A percentile compares a stretch with the other conserved stretches of the same genome.
Conservation (phyloP, 2,329 filamentous ascomycete genomes). For the Ascochyta lentis region DNA sequence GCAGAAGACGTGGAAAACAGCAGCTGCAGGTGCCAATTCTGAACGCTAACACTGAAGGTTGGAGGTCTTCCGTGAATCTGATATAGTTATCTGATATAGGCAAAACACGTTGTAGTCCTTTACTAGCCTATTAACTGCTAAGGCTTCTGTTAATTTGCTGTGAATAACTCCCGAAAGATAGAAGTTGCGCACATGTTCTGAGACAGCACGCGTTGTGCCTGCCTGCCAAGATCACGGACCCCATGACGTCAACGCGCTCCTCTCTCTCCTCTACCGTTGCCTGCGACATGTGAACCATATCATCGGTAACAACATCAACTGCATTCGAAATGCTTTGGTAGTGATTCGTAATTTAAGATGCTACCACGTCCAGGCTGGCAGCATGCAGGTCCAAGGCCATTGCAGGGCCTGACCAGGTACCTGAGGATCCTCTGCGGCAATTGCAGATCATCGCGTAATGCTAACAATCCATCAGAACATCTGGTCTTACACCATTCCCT, state of each 20-base stretch:
- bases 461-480: conserved; percentile 30
- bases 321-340: conserved; percentile 22
- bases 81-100: no score
- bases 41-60: no score
- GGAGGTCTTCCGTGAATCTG: no score
- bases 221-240: conserved; percentile 4
- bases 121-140: no score
- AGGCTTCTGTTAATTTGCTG: no score
- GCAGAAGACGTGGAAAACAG: no score
- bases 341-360: conserved; percentile 20
- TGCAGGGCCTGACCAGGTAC: conserved; percentile 34
- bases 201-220: background rate
- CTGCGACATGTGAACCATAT: conserved; percentile 1
- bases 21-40: no score
- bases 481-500: conserved; percentile 12
- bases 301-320: background rate
- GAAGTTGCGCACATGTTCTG: no score
- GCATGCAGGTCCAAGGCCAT: conserved; percentile 24
- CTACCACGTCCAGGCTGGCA: conserved; percentile 28
- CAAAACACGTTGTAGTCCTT: no score
- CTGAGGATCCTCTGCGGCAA: conserved; percentile 21
- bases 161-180: no score
- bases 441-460: conserved; percentile 32
- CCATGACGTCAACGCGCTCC: conserved; percentile 12
- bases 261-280: background rate